Evolutionary conservation across 1,139 yeast genomes (phyloP).

Genomic region (Barnettozyma hawaiiensis): DNA sequence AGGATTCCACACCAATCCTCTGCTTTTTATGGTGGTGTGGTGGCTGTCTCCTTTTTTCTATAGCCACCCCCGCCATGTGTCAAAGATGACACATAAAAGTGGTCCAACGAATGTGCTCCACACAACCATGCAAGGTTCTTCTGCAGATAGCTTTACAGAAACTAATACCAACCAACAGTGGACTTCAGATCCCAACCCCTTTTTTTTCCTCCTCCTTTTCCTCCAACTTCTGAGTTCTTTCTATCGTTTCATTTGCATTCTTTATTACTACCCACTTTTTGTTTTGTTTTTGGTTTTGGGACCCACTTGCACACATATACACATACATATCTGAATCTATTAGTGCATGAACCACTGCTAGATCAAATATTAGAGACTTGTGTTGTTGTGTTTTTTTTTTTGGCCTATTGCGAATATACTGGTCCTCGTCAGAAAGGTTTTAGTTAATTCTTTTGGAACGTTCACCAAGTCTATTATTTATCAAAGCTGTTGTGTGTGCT

Average conservation of each 20-base stretch:
- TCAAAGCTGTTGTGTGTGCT: too few relatives aligned
- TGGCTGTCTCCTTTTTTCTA: too few relatives aligned
- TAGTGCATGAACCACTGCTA: slow-evolving; percentile 1
- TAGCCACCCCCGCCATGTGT: too few relatives aligned
- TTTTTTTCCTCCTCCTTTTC: too few relatives aligned
- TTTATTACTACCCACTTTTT: background rate
- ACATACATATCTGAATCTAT: background rate
- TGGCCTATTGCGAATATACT: too few relatives aligned
- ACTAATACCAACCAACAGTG: slow-evolving; percentile 4
- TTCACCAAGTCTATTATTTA: slow-evolving; percentile 5
- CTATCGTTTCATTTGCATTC: slow-evolving; percentile 2
- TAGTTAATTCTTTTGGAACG: slow-evolving; percentile 11
- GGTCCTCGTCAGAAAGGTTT: slow-evolving; percentile 15
- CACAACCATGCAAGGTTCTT: background rate
- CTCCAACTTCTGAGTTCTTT: background rate
- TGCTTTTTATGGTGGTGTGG: too few relatives aligned
- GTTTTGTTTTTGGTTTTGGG: background rate
- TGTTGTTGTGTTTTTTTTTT: too few relatives aligned
- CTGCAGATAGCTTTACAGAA: background rate
- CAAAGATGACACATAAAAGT: background rate
- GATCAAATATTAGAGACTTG: slow-evolving; percentile 2
- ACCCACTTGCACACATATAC: background rate
- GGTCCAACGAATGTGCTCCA: too few relatives aligned
- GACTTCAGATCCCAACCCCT: background rate
- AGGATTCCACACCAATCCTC: too few relatives aligned